Evolutionary conservation across 2,329 filamentous ascomycete species (phyloP).

Genomic region (Apiospora pterosperma): DNA sequence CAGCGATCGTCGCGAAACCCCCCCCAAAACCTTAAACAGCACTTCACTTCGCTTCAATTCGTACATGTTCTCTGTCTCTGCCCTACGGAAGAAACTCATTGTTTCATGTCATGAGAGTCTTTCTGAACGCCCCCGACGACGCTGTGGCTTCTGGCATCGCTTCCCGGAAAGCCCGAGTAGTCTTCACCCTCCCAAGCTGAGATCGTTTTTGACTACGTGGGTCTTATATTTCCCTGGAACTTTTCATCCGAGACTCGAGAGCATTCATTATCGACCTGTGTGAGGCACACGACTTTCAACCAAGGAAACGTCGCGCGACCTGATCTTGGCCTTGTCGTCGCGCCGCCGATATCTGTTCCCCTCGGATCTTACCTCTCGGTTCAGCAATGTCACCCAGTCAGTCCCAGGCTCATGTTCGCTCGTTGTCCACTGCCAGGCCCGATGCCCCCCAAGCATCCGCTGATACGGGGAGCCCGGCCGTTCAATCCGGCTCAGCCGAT

Average conservation of each 20-base stretch:
- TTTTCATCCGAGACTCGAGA: background rate
- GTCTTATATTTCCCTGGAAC: background rate
- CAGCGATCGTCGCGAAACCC: conserved; percentile 11
- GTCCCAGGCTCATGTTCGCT: conserved; percentile 14
- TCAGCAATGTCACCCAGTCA: conserved; percentile 39
- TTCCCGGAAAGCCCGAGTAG: conserved; percentile 24
- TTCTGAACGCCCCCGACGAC: conserved; percentile 9
- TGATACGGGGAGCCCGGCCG: conserved; percentile 26
- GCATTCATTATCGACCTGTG: background rate
- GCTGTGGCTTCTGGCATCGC: conserved; percentile 23
- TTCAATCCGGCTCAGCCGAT: conserved; percentile 28
- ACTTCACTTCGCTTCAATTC: background rate
- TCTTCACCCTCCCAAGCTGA: background rate
- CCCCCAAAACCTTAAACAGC: background rate
- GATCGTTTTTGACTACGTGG: background rate
- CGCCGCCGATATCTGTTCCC: background rate
- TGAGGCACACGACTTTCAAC: background rate
- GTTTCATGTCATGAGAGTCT: conserved; percentile 26
- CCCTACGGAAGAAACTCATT: conserved; percentile 11
- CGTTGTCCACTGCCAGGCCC: conserved; percentile 10
- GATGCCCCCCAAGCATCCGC: conserved; percentile 29
- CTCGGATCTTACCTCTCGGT: background rate
- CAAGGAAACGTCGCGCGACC: background rate
- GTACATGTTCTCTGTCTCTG: conserved; percentile 6
- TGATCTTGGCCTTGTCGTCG: background rate